Evolutionary conservation across 768 basidiomycete genomes (phyloP), one percentile per base, ranked within the genome.

Genomic region (Rubroboletus pulcherrimus): DNA sequence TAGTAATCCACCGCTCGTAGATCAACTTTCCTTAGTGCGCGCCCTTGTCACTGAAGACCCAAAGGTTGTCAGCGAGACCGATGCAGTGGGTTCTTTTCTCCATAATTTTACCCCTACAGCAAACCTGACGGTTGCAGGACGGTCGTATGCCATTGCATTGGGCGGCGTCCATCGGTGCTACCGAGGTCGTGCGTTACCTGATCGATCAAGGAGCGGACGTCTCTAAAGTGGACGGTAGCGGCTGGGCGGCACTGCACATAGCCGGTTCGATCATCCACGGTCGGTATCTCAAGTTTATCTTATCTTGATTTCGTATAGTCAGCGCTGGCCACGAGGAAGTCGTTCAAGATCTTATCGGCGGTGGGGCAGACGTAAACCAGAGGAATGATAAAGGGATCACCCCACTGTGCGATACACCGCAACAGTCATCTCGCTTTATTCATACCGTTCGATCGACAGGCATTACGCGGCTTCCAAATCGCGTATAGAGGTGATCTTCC

Each of bases 381-480:
- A 81, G 73, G 66, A 95, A 92, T 61, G 83, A 86, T 65, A 93
- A 93, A 71, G 91, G 92, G 10, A 71, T 93, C 29, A 91, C 87
- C 3, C 82, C 93, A 37, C 69, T 97, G 93, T 94, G 71, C 69
- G 88, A 43, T 39, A 24, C 46, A 1, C 2, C 8, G 2, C 21
- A 9, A 34, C 29, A 6, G 1, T 11, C 5, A 5, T 57, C 10
- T 54, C 21, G 2, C 5, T 19, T 33, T 48, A 6, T 31, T 68
- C 37, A 66, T 15, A 14, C 8, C 46, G 41, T 56, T 56, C 33
- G 51, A 57, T 46, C 42, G 38, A 49, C 54, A 96, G 93, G 63
- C 92, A 95, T 72, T 96, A 96, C 66, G 92, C 93, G 30, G 93
- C 93, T 43, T 96, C 93, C 31, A 95, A 94, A 70, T 87, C 92